These are phyloP conservation scores for Botrytis tulipae DNA, from an alignment of 2,329 filamentous ascomycete genomes.

Conservation along the genomic window DNA sequence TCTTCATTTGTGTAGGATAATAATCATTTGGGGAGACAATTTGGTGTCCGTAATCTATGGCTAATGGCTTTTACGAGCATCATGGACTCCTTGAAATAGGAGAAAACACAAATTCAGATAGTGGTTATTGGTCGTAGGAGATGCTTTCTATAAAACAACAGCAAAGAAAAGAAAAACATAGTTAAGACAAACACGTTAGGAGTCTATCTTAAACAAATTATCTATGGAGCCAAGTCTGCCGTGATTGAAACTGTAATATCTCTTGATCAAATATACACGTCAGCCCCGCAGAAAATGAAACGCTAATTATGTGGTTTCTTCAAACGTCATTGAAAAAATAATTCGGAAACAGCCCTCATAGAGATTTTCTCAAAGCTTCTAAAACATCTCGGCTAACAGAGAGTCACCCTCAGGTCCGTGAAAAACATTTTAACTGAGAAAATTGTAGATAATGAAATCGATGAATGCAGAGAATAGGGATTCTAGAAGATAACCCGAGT, in stretches of 20 bases:
- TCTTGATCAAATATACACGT: accelerated
- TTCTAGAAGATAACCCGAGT: neutral
- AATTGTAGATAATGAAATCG: neutral
- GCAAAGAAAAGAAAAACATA: neutral
- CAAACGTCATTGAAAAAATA: neutral
- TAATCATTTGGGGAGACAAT: neutral
- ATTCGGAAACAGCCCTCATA: neutral
- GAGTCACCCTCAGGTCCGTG: neutral
- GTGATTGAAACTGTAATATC: neutral
- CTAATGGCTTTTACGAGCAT: neutral
- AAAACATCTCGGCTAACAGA: neutral
- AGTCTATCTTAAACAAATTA: accelerated
- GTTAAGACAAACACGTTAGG: neutral
- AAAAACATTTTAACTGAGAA: neutral
- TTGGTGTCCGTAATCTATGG: neutral
- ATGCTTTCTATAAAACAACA: neutral
- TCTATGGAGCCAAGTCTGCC: neutral
- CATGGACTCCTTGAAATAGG: neutral
- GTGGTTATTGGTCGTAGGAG: no score
- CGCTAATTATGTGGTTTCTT: neutral
- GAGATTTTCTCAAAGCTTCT: neutral
- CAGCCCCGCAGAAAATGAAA: neutral
- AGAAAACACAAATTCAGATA: no score
- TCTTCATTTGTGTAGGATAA: neutral
- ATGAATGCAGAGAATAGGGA: neutral